phyloP scores from a whole-genome alignment of 495 filamentous ascomycete genomes.

The Chaetomium fimeti region DNA sequence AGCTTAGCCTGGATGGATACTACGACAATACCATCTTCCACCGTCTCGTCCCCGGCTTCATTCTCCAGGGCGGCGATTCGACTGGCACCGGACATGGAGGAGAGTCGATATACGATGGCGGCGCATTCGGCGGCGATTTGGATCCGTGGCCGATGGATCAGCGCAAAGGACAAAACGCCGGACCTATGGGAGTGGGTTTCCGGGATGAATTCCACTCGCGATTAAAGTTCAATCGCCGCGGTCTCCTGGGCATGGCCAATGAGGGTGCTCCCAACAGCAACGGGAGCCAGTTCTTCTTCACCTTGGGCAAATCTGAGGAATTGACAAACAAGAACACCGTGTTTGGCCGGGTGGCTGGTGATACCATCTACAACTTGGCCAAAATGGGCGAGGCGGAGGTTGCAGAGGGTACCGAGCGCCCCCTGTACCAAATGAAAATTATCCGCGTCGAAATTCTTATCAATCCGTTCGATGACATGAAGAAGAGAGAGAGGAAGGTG shows the following conservation, averaged over 20 bases:
- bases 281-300: conserved; percentile 96
- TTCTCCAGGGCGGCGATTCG: conserved; percentile 87
- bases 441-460: conserved; percentile 78
- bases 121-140: conserved; percentile 65
- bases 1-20: conserved; percentile 91
- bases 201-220: conserved; percentile 90
- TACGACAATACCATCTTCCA: conserved; percentile 92
- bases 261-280: conserved; percentile 71
- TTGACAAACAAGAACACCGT: conserved; percentile 86
- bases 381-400: conserved; percentile 88
- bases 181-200: conserved; percentile 59
- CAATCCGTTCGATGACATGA: conserved; percentile 87
- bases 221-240: conserved; percentile 88
- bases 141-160: conserved; percentile 63
- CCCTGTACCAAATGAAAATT: conserved; percentile 82
- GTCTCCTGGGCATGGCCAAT: conserved; percentile 92
- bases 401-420: conserved; percentile 75
- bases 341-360: conserved; percentile 88
- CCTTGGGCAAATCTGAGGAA: conserved; percentile 77
- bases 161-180: conserved; percentile 56
- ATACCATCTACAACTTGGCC: conserved; percentile 92
- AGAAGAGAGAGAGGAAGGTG: conserved; percentile 59
- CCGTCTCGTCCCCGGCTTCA: conserved; percentile 85
- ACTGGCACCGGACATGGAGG: conserved; percentile 86
- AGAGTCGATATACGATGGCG: conserved; percentile 84